Base-by-base conservation (phyloP, 768 basidiomycete genomes). In the Russula sp. region DNA sequence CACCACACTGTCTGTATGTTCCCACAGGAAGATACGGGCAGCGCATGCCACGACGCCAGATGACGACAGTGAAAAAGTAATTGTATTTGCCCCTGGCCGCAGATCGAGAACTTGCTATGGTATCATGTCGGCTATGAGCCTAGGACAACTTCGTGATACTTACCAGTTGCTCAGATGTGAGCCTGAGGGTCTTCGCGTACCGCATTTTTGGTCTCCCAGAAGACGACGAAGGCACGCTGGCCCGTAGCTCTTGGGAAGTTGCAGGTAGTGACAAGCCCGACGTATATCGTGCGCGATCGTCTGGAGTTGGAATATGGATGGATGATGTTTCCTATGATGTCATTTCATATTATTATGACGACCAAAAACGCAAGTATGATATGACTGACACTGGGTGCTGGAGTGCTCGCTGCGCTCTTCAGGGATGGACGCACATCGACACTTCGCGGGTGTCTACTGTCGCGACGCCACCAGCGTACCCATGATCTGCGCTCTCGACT, bases 1-100 rank as follows among this genome's bases (percentile, higher is more conserved):
- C 29, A 99, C 90, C 22, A 99, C 83, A 3, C 81, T 80, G 69
- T 97, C 94, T 2, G 85, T 86, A n/a, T 86, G 83, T 60, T 98
- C 91, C 95, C 94, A 98, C 25, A 98, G 79, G 67, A 99, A 99
- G 63, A 99, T 90, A 5, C 93, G 81, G 20, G 97, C 92, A 2
- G 93, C 86, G 61, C 94, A 96, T 3, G 88, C 91, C 2, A 90
- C 82, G 1, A 79, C 81, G 5, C 91, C 90, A 1, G 90, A 85
- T 3, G 88, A 81, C 13, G 91, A 90, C 43, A 98, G 82, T 0
- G 94, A 95, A 71, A 98, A 99, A 0, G 94, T 93, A 64, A 98
- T 88, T 2, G 87, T 81, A 69, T 99, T 99, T 1, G 93, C 79
- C 3, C 97, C 96, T 32, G 88, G 78, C 70, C 89, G 90, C 65